Percentiles rank a stretch among this genome's conserved stretches.
These are phyloP conservation scores for Massarina eburnea DNA, from an alignment of 2,329 filamentous ascomycete species.

Conservation along the genomic window DNA sequence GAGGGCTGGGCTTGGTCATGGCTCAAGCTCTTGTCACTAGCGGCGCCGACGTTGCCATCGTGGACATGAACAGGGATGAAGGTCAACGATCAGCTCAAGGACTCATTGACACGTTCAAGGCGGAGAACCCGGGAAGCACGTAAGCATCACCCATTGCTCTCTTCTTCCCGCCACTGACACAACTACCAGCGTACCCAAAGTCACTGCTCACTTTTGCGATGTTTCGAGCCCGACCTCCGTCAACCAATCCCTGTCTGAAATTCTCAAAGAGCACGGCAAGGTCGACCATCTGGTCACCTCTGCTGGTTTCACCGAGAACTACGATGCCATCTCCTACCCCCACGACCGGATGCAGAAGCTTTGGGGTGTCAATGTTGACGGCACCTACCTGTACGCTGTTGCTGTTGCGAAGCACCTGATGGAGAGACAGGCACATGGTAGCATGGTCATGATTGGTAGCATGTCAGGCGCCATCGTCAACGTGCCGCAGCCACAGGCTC, in stretches of 20 bases:
- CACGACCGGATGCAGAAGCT: constrained; percentile 90
- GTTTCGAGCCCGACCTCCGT: constrained; percentile 81
- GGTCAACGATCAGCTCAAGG: constrained; percentile 74
- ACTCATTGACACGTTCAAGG: constrained; percentile 73
- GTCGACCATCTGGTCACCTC: constrained; percentile 93
- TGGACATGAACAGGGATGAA: constrained; percentile 91
- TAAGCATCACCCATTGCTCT: constrained; percentile 41
- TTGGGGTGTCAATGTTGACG: constrained; percentile 91
- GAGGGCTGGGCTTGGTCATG: constrained; percentile 90
- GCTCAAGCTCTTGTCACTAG: constrained; percentile 86
- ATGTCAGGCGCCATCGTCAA: constrained; percentile 96
- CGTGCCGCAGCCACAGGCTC: constrained; percentile 88
- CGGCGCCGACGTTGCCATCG: constrained; percentile 85
- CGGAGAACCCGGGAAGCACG: constrained; percentile 76
- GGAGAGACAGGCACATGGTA: constrained; percentile 74
- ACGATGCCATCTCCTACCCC: constrained; percentile 86
- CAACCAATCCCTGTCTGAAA: constrained; percentile 68
- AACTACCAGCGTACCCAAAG: constrained; percentile 65
- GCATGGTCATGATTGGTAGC: constrained; percentile 92
- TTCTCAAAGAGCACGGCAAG: constrained; percentile 71
- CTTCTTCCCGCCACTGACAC: constrained; percentile 3
- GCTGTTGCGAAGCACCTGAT: constrained; percentile 86
- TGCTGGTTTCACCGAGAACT: constrained; percentile 97
- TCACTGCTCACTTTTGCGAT: constrained; percentile 89
- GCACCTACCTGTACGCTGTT: constrained; percentile 86